Evolutionary conservation across 148 eudicot genomes (phyloP).

Genomic region (Fagopyrum tataricum): DNA sequence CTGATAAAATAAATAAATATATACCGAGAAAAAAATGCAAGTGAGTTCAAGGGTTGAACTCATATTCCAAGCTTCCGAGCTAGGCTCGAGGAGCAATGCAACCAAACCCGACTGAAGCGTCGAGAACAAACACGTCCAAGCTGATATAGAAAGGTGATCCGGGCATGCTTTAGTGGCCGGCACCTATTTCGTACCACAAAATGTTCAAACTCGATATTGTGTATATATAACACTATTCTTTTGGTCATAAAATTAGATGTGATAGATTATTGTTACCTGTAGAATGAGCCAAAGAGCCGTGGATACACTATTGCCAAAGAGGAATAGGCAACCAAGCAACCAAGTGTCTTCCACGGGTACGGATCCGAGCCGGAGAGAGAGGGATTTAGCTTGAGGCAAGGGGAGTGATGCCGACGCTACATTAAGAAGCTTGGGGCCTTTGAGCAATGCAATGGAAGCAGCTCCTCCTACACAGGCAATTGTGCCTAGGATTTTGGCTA

Average conservation of each 20-base stretch:
- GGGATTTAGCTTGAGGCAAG: constrained; percentile 9
- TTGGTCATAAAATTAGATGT: no score
- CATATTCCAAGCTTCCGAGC: constrained; percentile 48
- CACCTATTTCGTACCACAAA: constrained; percentile 22
- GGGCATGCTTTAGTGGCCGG: constrained; percentile 42
- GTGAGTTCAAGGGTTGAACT: constrained; percentile 39
- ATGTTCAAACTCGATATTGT: not conserved
- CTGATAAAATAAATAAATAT: not conserved
- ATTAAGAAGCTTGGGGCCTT: constrained; percentile 67
- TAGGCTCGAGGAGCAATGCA: constrained; percentile 36
- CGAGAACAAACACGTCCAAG: constrained; percentile 69
- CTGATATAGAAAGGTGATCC: constrained; percentile 54
- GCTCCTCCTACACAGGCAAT: constrained; percentile 59
- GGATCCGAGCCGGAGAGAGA: not conserved
- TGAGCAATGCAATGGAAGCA: constrained; percentile 45
- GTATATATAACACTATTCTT: no score
- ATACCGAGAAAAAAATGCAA: constrained; percentile 46
- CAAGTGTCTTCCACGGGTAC: constrained; percentile 20
- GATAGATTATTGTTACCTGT: constrained; percentile 36
- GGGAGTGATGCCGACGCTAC: constrained; percentile 16
- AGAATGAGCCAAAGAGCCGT: constrained; percentile 84
- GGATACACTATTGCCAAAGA: constrained; percentile 50
- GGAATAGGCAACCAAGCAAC: constrained; percentile 61
- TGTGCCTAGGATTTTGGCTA: constrained; percentile 72
- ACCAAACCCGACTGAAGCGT: constrained; percentile 49